phyloP scores from a whole-genome alignment of 1,139 yeast species.

The Candida labiduridarum region DNA sequence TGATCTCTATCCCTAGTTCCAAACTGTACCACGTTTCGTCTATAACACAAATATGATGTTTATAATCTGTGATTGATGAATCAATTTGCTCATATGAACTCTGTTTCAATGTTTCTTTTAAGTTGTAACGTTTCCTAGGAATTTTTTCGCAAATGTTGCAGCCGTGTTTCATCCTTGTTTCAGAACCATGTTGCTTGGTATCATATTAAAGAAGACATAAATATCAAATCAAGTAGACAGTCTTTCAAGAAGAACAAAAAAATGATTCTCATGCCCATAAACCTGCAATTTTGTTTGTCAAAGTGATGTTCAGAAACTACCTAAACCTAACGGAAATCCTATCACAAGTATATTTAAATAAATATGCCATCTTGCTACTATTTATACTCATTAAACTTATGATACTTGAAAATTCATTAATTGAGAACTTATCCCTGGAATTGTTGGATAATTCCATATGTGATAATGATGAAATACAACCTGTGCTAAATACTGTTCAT shows the following conservation, averaged over 20 bases:
- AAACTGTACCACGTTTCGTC: too few species aligned
- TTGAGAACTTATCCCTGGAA: constrained; percentile 30
- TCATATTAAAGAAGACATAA: neutral
- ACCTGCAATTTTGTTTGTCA: too few species aligned
- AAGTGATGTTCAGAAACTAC: constrained; percentile 21
- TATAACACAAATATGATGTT: neutral
- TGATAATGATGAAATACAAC: constrained; percentile 20
- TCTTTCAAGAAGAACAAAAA: neutral
- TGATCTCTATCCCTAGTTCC: too few species aligned
- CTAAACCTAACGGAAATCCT: constrained; percentile 45
- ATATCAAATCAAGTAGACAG: neutral
- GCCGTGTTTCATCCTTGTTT: constrained; percentile 3
- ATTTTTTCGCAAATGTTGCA: constrained; percentile 1
- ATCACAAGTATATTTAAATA: constrained; percentile 63
- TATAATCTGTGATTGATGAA: too few species aligned
- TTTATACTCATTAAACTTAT: constrained; percentile 52
- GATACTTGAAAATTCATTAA: constrained; percentile 48
- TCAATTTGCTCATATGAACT: neutral
- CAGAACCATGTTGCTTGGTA: neutral
- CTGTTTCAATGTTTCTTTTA: neutral
- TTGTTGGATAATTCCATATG: constrained; percentile 31
- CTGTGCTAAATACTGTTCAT: constrained; percentile 15
- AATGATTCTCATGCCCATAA: neutral
- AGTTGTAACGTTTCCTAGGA: neutral
- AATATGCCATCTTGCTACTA: constrained; percentile 48